phyloP scores from a whole-genome alignment of 768 basidiomycete species.

The Pleurotus salmoneostramineus region DNA sequence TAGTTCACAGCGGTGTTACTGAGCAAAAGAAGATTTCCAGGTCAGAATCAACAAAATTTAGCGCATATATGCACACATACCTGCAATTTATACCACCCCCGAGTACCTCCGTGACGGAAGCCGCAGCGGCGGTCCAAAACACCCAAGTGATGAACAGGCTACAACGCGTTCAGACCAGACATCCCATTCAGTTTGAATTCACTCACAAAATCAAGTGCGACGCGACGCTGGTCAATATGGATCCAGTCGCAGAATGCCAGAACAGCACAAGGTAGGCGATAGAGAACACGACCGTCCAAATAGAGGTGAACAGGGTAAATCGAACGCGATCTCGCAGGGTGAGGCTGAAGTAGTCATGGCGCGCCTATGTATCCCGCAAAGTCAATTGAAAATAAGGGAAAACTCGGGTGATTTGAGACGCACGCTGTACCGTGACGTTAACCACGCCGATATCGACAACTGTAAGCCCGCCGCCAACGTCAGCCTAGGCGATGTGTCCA shows the following conservation, averaged over 20 bases:
- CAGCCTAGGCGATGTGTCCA: neutral
- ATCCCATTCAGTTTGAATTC: neutral
- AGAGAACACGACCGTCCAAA: conserved; percentile 64
- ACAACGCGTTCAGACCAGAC: neutral
- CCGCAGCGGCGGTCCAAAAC: conserved; percentile 73
- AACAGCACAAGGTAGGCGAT: conserved; percentile 52
- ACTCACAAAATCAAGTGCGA: conserved; percentile 65
- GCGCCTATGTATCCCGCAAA: conserved; percentile 10
- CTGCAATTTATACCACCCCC: conserved; percentile 71
- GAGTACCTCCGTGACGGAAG: conserved; percentile 60
- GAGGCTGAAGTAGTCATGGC: conserved; percentile 44
- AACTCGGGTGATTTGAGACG: too few species aligned
- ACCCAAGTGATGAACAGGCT: conserved; percentile 73
- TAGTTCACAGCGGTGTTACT: conserved; percentile 45
- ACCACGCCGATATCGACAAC: conserved; percentile 73
- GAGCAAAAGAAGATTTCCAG: neutral
- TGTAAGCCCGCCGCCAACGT: conserved; percentile 18
- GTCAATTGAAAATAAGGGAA: neutral
- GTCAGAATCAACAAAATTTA: neutral
- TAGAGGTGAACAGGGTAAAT: conserved; percentile 66
- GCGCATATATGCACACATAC: conserved; percentile 24
- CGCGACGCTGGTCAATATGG: conserved; percentile 53
- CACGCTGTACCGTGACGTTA: conserved; percentile 56
- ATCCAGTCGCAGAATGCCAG: conserved; percentile 42
- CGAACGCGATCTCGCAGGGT: conserved; percentile 59